phyloP scores from a whole-genome alignment of 108 stramenopile genomes.

The Cyclotella distinguenda region DNA sequence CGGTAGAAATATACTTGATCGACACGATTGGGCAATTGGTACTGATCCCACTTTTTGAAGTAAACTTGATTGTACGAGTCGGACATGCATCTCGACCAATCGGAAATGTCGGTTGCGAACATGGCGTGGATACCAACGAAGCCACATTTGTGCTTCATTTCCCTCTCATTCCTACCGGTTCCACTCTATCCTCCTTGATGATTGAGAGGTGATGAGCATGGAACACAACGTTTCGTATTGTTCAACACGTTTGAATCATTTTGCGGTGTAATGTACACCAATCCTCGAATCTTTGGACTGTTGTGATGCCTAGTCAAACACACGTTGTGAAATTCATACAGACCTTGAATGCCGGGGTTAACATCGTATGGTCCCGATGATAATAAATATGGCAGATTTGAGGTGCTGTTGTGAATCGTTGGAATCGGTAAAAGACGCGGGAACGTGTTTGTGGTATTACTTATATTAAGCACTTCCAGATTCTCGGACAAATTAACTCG shows the following conservation, averaged over 20 bases:
- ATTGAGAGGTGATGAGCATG: conserved; percentile 1
- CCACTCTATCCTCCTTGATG: conserved; percentile 10
- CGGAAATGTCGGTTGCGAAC: conserved; percentile 13
- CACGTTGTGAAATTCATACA: conserved; percentile 15
- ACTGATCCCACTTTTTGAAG: neutral
- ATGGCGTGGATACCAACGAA: conserved; percentile 8
- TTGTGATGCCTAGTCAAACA: neutral
- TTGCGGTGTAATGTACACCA: neutral
- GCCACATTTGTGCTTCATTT: conserved; percentile 6
- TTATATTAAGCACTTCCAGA: no score
- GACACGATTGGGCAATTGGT: neutral
- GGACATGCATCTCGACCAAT: conserved; percentile 9
- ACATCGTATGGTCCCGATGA: conserved; percentile 11
- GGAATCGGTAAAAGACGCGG: neutral
- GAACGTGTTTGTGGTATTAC: neutral
- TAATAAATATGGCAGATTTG: neutral
- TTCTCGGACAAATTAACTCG: no score
- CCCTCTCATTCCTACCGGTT: neutral
- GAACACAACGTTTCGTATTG: conserved; percentile 7
- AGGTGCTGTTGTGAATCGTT: conserved; percentile 10
- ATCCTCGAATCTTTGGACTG: neutral
- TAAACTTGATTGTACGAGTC: neutral
- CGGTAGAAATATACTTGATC: conserved; percentile 4
- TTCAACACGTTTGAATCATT: neutral
- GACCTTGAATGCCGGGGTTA: neutral